Evolutionary conservation across 1,284 basidiomycete genomes (phyloP).

Genomic region (Ustilago curta): DNA sequence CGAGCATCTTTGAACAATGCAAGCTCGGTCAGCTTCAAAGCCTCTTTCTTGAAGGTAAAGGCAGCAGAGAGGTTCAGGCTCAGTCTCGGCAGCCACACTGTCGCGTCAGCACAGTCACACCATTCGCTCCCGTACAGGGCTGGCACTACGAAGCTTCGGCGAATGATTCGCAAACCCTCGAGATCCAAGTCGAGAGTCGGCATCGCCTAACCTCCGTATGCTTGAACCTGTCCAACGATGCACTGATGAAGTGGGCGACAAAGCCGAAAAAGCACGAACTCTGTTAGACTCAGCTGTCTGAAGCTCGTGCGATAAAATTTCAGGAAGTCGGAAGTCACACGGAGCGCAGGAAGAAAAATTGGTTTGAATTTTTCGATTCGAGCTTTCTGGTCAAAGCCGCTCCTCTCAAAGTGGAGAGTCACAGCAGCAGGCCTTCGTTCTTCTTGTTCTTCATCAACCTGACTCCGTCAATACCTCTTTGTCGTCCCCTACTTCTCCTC

Average conservation of each 20-base stretch:
- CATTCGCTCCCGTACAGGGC: too few relatives aligned
- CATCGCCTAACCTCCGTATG: too few relatives aligned
- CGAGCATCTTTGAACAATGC: too few relatives aligned
- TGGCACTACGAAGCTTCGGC: too few relatives aligned
- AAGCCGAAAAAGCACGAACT: too few relatives aligned
- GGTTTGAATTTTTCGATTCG: conserved; percentile 5
- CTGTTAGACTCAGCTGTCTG: neutral
- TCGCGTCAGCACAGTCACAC: too few relatives aligned
- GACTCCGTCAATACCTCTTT: neutral
- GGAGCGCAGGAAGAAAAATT: conserved; percentile 6
- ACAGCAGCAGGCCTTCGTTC: neutral
- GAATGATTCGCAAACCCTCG: too few relatives aligned
- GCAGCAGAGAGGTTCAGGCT: too few relatives aligned
- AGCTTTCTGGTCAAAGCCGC: neutral
- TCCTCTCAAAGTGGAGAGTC: conserved; percentile 13
- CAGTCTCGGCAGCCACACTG: too few relatives aligned
- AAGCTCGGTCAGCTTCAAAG: too few relatives aligned
- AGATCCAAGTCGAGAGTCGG: too few relatives aligned
- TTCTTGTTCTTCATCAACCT: neutral
- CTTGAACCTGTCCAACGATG: neutral
- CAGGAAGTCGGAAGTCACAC: conserved; percentile 5
- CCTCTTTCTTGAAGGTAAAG: too few relatives aligned
- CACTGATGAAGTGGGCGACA: neutral
- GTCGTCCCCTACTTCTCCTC: neutral
- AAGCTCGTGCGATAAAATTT: conserved; percentile 8